Evolutionary conservation across 768 basidiomycete genomes (phyloP).

Genomic region (Tylopilus subfusipes): DNA sequence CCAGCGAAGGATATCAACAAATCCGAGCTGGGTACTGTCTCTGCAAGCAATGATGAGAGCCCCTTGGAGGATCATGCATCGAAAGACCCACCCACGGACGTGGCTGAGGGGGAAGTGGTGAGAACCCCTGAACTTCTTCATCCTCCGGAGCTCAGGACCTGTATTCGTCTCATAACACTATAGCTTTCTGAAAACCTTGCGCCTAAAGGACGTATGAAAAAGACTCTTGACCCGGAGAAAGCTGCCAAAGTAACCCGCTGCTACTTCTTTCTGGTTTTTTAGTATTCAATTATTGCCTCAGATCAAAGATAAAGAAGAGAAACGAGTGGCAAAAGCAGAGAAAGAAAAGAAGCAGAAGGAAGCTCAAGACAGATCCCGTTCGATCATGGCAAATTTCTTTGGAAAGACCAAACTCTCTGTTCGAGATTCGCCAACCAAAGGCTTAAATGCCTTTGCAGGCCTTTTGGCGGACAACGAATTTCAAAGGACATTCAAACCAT

Average conservation of each 20-base stretch:
- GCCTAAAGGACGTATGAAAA: slow-evolving; percentile 45
- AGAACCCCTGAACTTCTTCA: slow-evolving; percentile 5
- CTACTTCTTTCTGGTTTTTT: not conserved
- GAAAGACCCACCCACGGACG: slow-evolving; percentile 29
- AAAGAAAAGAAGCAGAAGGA: slow-evolving; percentile 71
- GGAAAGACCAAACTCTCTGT: slow-evolving; percentile 49
- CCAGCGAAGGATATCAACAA: slow-evolving; percentile 36
- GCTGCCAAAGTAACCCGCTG: slow-evolving; percentile 24
- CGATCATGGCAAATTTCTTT: slow-evolving; percentile 78
- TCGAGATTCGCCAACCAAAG: slow-evolving; percentile 23
- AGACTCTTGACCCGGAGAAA: slow-evolving; percentile 53
- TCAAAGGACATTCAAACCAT: slow-evolving; percentile 72
- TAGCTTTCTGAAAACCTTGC: slow-evolving; percentile 26
- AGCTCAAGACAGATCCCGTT: slow-evolving; percentile 67
- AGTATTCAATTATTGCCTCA: slow-evolving; percentile 26
- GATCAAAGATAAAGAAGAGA: slow-evolving; percentile 69
- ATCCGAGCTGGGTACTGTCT: slow-evolving; percentile 4
- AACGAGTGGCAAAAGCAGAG: slow-evolving; percentile 64
- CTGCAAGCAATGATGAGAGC: not conserved
- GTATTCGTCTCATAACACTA: not conserved
- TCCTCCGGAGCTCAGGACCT: not conserved
- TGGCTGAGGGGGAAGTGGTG: slow-evolving; percentile 41
- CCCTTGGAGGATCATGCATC: slow-evolving; percentile 25
- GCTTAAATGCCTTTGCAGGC: slow-evolving; percentile 24
- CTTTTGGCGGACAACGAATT: slow-evolving; percentile 59